Evolutionary conservation across 2,329 filamentous ascomycete genomes (phyloP).

Genomic region (Neospermospora avenae): DNA sequence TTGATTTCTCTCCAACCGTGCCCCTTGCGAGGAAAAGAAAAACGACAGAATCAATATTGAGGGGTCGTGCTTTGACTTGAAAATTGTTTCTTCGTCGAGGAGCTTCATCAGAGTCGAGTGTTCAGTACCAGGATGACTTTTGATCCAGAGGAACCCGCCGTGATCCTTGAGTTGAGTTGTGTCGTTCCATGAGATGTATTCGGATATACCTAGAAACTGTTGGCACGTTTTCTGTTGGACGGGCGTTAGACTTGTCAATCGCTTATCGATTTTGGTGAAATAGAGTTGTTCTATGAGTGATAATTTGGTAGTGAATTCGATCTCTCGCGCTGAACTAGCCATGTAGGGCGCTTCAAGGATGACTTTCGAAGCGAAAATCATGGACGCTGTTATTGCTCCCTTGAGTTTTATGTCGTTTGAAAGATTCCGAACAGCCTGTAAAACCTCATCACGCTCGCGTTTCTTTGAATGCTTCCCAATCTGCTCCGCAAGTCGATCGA

Average conservation of each 20-base stretch:
- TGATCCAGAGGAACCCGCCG: slow-evolving; percentile 45
- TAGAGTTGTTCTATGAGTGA: slow-evolving; percentile 36
- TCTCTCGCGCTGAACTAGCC: slow-evolving; percentile 5
- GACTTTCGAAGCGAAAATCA: background rate
- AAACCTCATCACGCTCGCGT: slow-evolving; percentile 16
- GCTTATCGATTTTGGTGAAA: slow-evolving; percentile 41
- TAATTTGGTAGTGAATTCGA: slow-evolving; percentile 16
- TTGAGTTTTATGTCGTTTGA: slow-evolving; percentile 18
- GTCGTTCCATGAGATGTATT: slow-evolving; percentile 38
- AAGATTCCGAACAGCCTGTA: slow-evolving; percentile 4
- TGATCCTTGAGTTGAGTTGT: slow-evolving; percentile 28
- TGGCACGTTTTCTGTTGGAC: slow-evolving; percentile 40
- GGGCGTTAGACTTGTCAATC: slow-evolving; percentile 37
- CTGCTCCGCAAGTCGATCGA: slow-evolving; percentile 36
- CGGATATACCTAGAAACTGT: slow-evolving; percentile 38
- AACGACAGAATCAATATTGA: slow-evolving; percentile 34
- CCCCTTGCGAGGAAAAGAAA: slow-evolving; percentile 32
- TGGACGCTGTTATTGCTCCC: background rate
- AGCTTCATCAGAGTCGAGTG: slow-evolving; percentile 44
- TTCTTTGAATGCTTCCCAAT: slow-evolving; percentile 26
- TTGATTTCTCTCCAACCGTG: slow-evolving; percentile 42
- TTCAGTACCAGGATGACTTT: slow-evolving; percentile 44
- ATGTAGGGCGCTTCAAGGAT: slow-evolving; percentile 6
- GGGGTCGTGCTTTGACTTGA: background rate
- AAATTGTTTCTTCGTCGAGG: slow-evolving; percentile 32